Base-by-base conservation (phyloP, 1,284 basidiomycete genomes). In the Boletus smithii region DNA sequence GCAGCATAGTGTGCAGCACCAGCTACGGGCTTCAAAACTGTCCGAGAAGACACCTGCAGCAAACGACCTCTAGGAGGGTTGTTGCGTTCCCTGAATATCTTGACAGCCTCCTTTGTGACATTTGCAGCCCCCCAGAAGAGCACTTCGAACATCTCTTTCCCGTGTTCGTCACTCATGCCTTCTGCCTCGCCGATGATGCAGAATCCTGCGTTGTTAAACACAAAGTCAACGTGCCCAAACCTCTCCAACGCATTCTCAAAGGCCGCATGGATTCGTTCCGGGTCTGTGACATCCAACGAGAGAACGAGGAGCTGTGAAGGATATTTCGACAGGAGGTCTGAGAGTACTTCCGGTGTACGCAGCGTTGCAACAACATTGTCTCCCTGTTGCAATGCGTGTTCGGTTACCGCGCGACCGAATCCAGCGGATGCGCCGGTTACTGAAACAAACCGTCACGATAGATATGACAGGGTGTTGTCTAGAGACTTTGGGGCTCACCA, bases 231-330 rank as follows among this genome's bases (percentile, higher is more conserved):
- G 7, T 53, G 55, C 16, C 60, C 65, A 37, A 69, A 70, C 31
- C 40, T 49, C 31, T 58, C 46, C 23, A 60, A 3, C 3, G 62
- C 59, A 38, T 44, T 42, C 24, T 54, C 46, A 42, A 68, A 70
- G 2, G 55, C 60, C 4, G 42, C 31, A 7, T 33, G 50, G 26
- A 63, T 57, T 30, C 56, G 53, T 24, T 47, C 42, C 5, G 51
- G 46, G 24, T 46, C 22, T 17, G 27, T 57, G 35, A 69, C 62
- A 32, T 68, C 66, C 4, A 62, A 46, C 9, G 43, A 56, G 13
- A 79, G 61, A 8, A 73, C 53, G 14, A 77, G 74, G 8, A 73
- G 70, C 44, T 68, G 65, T 10, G 71, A 60, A 22, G 72, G 56
- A 27, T 71, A 66, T 30, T 35, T 51, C 13, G 50, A 32, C 10